Conservation (phyloP, 805 yeast species). For the Lipomyces yamadae region DNA sequence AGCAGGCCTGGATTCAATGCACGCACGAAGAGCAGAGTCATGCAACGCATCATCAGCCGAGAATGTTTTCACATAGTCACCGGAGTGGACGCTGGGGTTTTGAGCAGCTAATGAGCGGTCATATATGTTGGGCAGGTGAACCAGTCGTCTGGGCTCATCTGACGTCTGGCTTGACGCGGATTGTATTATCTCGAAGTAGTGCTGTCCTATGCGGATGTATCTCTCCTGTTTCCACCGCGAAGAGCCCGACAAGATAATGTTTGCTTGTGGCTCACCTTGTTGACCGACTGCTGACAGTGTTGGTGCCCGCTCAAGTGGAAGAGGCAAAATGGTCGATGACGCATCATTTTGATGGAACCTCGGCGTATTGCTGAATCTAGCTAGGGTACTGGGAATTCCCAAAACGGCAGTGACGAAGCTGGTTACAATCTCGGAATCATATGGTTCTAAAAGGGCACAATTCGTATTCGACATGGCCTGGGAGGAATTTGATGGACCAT, state of each 20-base stretch:
- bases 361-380: neutral
- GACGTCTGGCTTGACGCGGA: neutral
- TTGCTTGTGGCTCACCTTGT: neutral
- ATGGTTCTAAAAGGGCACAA: neutral
- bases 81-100: neutral
- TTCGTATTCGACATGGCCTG: neutral
- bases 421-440: neutral
- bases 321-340: neutral
- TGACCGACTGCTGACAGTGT: neutral
- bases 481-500: neutral
- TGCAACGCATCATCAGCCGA: neutral
- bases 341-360: neutral
- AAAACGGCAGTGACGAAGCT: constrained; percentile 1
- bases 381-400: constrained; percentile 5
- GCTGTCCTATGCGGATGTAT: constrained; percentile 6
- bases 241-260: constrained; percentile 1
- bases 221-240: neutral
- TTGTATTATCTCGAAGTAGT: neutral
- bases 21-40: neutral
- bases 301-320: neutral
- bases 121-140: constrained; percentile 1
- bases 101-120: constrained; percentile 3
- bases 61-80: neutral
- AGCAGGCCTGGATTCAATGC: neutral
- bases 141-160: neutral